Evolutionary conservation across 176 grass and related monocot genomes (phyloP).

Genomic region (Eragrostis nindensis): DNA sequence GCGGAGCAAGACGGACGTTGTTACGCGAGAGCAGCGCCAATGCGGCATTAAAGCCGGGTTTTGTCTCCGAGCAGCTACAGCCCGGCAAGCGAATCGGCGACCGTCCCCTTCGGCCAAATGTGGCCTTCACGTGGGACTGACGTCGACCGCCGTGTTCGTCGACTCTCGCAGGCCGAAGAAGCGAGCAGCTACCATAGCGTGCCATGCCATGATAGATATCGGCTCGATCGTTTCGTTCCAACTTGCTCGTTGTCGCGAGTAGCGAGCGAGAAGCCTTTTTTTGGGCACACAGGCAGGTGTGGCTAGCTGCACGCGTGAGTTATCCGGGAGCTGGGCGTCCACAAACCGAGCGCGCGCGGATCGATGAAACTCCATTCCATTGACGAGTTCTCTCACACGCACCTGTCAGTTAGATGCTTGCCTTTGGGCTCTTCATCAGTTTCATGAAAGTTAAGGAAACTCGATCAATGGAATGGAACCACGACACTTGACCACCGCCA

Average conservation of each 20-base stretch:
- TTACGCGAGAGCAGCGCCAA: conserved; percentile 30
- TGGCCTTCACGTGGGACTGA: conserved; percentile 57
- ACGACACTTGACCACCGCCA: neutral
- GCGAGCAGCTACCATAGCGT: too few relatives aligned
- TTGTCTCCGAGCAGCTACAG: conserved; percentile 45
- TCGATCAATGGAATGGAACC: neutral
- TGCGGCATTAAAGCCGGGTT: conserved; percentile 28
- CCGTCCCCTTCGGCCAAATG: conserved; percentile 4
- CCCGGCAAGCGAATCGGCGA: conserved; percentile 22
- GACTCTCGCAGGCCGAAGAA: neutral
- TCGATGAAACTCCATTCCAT: neutral
- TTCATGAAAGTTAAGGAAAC: too few relatives aligned
- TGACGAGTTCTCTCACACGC: neutral
- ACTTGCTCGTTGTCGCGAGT: too few relatives aligned
- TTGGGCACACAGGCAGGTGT: neutral
- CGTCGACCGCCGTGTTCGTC: too few relatives aligned
- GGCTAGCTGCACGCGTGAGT: neutral
- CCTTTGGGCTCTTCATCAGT: too few relatives aligned
- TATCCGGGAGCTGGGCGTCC: neutral
- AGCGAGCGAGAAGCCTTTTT: neutral
- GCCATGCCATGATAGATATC: neutral
- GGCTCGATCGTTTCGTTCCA: neutral
- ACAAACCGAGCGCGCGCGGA: neutral
- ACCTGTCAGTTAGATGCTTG: neutral
- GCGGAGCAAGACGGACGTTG: too few relatives aligned